Conservation (phyloP, 768 basidiomycete species). For the Pleurotus eryngii region DNA sequence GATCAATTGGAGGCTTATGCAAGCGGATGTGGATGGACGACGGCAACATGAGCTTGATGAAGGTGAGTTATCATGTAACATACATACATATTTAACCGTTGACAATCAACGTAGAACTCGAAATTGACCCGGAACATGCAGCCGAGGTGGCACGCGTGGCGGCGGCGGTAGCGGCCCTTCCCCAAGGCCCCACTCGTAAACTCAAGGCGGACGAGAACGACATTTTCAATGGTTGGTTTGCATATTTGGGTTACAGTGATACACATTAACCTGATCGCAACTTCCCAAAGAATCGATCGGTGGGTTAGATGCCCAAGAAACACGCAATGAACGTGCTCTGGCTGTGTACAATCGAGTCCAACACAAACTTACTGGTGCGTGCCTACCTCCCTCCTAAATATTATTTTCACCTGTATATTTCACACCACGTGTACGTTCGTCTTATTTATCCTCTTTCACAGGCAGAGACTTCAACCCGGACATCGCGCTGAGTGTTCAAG, state of each 20-base stretch:
- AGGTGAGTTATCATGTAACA: constrained; percentile 33
- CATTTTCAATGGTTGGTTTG: constrained; percentile 76
- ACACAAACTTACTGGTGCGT: constrained; percentile 85
- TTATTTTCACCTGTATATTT: too few species aligned
- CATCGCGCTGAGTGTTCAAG: constrained; percentile 60
- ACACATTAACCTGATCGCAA: neutral
- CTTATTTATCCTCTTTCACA: constrained; percentile 20
- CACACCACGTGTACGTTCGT: neutral
- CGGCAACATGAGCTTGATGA: constrained; percentile 41
- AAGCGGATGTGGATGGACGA: constrained; percentile 72
- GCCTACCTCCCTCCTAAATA: too few species aligned
- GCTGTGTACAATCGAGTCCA: constrained; percentile 94
- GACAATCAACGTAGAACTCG: constrained; percentile 28
- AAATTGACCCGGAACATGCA: constrained; percentile 49
- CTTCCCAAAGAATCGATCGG: constrained; percentile 35
- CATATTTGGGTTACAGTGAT: neutral
- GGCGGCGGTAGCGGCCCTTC: constrained; percentile 50
- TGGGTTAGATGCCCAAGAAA: constrained; percentile 70
- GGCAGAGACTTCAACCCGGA: constrained; percentile 94
- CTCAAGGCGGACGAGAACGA: constrained; percentile 91
- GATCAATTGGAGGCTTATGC: constrained; percentile 95
- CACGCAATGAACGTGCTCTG: constrained; percentile 89
- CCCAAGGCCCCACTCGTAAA: constrained; percentile 77
- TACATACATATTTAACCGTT: neutral
- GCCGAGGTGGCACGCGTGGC: constrained; percentile 58